Evolutionary conservation across 2,329 filamentous ascomycete species (phyloP).

Genomic region (Diaporthe ampelina): DNA sequence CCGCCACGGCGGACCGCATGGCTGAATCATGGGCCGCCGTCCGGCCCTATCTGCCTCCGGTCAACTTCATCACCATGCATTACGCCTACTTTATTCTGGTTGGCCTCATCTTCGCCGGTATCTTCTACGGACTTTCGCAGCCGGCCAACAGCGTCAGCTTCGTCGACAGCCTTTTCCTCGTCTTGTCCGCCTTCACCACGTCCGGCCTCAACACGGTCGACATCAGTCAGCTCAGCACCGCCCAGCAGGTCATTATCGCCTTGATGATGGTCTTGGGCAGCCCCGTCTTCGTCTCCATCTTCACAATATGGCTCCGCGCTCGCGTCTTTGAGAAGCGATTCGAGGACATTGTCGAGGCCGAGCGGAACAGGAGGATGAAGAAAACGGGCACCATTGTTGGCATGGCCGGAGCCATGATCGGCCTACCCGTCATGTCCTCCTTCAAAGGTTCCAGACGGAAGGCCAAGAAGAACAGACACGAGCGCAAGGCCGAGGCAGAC

Average conservation of each 20-base stretch:
- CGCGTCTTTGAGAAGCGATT: constrained; percentile 74
- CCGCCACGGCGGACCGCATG: constrained; percentile 19
- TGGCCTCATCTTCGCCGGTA: constrained; percentile 66
- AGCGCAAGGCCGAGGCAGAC: constrained; percentile 38
- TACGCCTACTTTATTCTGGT: constrained; percentile 75
- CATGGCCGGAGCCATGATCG: constrained; percentile 45
- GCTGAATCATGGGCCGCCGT: constrained; percentile 24
- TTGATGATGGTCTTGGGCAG: constrained; percentile 74
- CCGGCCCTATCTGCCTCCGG: constrained; percentile 52
- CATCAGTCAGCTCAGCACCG: constrained; percentile 71
- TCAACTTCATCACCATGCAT: constrained; percentile 75
- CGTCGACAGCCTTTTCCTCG: constrained; percentile 74
- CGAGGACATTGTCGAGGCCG: constrained; percentile 62
- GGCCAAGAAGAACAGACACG: constrained; percentile 27
- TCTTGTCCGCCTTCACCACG: constrained; percentile 75
- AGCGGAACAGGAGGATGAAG: constrained; percentile 52
- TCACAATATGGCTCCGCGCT: constrained; percentile 72
- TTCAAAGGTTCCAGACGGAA: constrained; percentile 29
- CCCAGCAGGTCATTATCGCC: constrained; percentile 76
- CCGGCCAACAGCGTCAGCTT: constrained; percentile 68
- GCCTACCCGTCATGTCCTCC: constrained; percentile 42
- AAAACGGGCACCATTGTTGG: constrained; percentile 44
- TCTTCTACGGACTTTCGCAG: constrained; percentile 72
- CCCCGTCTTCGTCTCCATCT: constrained; percentile 74
- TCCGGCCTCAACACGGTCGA: constrained; percentile 76